These are phyloP conservation scores for Thraustochytrium sp. DNA, from an alignment of 352 stramenopile species.

Conservation along the genomic window DNA sequence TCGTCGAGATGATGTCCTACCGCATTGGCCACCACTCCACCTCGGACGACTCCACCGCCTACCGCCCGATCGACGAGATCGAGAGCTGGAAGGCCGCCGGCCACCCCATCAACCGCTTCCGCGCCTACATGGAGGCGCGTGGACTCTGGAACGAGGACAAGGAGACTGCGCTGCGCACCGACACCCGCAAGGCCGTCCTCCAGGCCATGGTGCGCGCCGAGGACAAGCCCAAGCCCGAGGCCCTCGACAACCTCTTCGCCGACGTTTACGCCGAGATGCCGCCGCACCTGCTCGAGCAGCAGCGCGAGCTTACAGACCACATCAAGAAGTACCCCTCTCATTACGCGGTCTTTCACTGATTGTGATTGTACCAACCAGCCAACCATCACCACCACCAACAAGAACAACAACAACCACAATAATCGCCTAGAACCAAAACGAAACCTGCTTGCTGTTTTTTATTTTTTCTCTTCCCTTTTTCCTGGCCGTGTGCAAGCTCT, in stretches of 20 bases:
- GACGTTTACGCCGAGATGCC: slow-evolving; percentile 94
- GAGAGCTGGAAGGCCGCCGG: slow-evolving; percentile 55
- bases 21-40: slow-evolving; percentile 95
- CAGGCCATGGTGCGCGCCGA: slow-evolving; percentile 73
- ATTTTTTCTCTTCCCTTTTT: too few relatives aligned
- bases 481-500: too few relatives aligned
- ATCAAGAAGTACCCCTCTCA: slow-evolving; percentile 84
- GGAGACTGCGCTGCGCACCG: slow-evolving; percentile 63
- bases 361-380: background rate
- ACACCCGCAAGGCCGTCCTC: slow-evolving; percentile 79
- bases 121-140: slow-evolving; percentile 77
- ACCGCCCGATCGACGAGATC: slow-evolving; percentile 85
- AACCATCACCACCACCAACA: too few relatives aligned
- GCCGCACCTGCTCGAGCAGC: slow-evolving; percentile 84
- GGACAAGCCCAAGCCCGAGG: slow-evolving; percentile 67
- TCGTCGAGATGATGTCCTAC: slow-evolving; percentile 98
- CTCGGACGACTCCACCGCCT: slow-evolving; percentile 93
- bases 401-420: too few relatives aligned
- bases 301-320: slow-evolving; percentile 79
- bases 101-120: slow-evolving; percentile 80
- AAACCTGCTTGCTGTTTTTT: background rate
- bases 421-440: background rate
- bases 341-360: slow-evolving; percentile 55
- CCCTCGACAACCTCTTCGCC: slow-evolving; percentile 85
- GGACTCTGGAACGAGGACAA: slow-evolving; percentile 79